phyloP scores from a whole-genome alignment of 2,329 filamentous ascomycete species.

The Fusarium avenaceum region DNA sequence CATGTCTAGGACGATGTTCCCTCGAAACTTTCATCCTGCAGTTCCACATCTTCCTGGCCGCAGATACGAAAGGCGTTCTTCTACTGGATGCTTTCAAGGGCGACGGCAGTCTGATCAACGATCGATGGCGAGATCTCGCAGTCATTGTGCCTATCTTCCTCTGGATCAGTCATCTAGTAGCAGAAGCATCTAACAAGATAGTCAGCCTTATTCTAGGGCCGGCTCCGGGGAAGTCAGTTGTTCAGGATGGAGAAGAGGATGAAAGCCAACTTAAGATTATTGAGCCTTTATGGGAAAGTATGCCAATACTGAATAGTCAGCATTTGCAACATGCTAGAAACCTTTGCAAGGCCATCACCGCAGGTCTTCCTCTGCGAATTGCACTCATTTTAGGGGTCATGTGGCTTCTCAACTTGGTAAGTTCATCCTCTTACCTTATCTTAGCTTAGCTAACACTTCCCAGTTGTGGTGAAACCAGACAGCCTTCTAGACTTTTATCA shows the following conservation, averaged over 20 bases:
- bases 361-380: constrained; percentile 30
- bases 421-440: neutral
- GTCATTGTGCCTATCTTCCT: constrained; percentile 49
- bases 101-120: constrained; percentile 42
- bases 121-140: constrained; percentile 47
- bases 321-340: constrained; percentile 18
- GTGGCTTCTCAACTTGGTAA: constrained; percentile 48
- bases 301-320: constrained; percentile 17
- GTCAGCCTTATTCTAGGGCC: constrained; percentile 46
- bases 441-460: constrained; percentile 3
- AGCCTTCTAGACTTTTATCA: too few relatives aligned
- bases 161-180: constrained; percentile 48
- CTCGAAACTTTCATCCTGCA: constrained; percentile 73
- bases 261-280: constrained; percentile 43
- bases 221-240: constrained; percentile 11
- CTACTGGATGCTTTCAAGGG: constrained; percentile 46
- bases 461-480: constrained; percentile 34
- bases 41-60: constrained; percentile 72
- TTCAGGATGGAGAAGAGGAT: constrained; percentile 15
- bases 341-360: constrained; percentile 9
- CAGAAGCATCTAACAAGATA: constrained; percentile 45
- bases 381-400: constrained; percentile 37
- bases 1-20: constrained; percentile 68
- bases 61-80: constrained; percentile 67
- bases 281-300: constrained; percentile 35